phyloP scores from a whole-genome alignment of 495 filamentous ascomycete species.

The Recurvomyces mirabilis region DNA sequence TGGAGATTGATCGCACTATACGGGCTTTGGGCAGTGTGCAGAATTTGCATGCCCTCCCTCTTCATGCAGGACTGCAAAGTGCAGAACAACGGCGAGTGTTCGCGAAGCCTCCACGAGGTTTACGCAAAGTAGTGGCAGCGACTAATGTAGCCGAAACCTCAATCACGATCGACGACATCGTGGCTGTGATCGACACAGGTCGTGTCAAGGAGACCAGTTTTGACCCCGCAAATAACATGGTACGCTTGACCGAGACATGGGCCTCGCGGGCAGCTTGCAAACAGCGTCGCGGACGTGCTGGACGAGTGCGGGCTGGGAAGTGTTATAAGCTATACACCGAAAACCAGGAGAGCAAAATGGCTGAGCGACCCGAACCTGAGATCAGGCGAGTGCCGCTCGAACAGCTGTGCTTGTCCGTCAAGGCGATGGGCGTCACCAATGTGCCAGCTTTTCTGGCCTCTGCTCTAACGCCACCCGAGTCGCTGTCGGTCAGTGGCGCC shows the following conservation, averaged over 20 bases:
- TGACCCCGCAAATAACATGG: slow-evolving; percentile 85
- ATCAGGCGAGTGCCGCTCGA: slow-evolving; percentile 87
- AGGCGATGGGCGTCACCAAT: slow-evolving; percentile 83
- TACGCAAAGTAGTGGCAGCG: slow-evolving; percentile 81
- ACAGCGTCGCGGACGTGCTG: slow-evolving; percentile 89
- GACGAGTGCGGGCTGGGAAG: slow-evolving; percentile 75
- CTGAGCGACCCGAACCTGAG: slow-evolving; percentile 81
- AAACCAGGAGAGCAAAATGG: slow-evolving; percentile 76
- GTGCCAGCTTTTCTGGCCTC: slow-evolving; percentile 70
- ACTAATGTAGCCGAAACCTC: slow-evolving; percentile 98
- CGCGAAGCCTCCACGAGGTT: slow-evolving; percentile 58
- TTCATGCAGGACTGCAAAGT: slow-evolving; percentile 85
- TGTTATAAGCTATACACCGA: slow-evolving; percentile 95
- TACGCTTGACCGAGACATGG: slow-evolving; percentile 88
- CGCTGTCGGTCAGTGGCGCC: slow-evolving; percentile 72
- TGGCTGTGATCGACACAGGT: slow-evolving; percentile 91
- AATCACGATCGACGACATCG: slow-evolving; percentile 94
- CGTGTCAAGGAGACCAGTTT: slow-evolving; percentile 94
- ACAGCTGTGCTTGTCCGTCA: slow-evolving; percentile 85
- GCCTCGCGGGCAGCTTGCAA: slow-evolving; percentile 91
- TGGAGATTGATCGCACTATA: slow-evolving; percentile 78
- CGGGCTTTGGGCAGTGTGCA: slow-evolving; percentile 56
- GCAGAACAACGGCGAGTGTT: slow-evolving; percentile 83
- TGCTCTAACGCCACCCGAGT: slow-evolving; percentile 79
- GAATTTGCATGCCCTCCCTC: slow-evolving; percentile 66